Percentiles rank a stretch among this genome's conserved stretches.
Evolutionary conservation across 768 basidiomycete species (phyloP).

Genomic region (Paxillus involutus): DNA sequence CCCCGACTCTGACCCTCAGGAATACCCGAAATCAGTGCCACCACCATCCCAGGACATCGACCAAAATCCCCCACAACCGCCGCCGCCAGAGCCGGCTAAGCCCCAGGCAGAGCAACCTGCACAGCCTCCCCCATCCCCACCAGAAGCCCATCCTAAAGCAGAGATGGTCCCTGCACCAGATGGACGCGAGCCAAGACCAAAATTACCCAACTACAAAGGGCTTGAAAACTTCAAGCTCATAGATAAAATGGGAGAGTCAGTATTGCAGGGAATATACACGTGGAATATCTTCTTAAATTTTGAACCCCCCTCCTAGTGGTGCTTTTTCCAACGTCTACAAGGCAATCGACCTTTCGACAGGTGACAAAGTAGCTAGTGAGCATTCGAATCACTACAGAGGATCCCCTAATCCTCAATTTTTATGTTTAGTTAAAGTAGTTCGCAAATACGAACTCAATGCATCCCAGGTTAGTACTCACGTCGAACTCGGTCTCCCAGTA

Average conservation of each 20-base stretch:
- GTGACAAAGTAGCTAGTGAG: constrained; percentile 81
- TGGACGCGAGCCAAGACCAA: constrained; percentile 68
- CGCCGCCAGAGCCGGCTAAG: constrained; percentile 32
- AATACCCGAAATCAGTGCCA: constrained; percentile 10
- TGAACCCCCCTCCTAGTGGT: constrained; percentile 51
- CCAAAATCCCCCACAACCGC: constrained; percentile 36
- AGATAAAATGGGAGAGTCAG: constrained; percentile 93
- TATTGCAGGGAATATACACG: constrained; percentile 19
- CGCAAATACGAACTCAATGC: constrained; percentile 91
- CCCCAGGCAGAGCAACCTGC: constrained; percentile 35
- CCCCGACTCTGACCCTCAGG: constrained; percentile 33
- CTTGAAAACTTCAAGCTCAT: constrained; percentile 76
- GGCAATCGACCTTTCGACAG: constrained; percentile 73
- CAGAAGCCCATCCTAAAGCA: constrained; percentile 5
- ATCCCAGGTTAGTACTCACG: constrained; percentile 71
- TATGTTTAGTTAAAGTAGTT: constrained; percentile 79
- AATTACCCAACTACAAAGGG: constrained; percentile 85
- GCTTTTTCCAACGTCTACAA: constrained; percentile 99
- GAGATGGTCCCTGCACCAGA: constrained; percentile 62
- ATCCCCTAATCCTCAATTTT: constrained; percentile 3
- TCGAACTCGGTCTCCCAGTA: constrained; percentile 19
- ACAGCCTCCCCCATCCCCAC: constrained; percentile 25
- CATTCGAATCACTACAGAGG: constrained; percentile 11
- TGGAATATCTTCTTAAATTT: constrained; percentile 3
- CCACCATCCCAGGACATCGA: constrained; percentile 22